Evolutionary conservation across 371 early-diverging fungal species (phyloP).

Genomic region (Dipsacomyces acuminosporus): DNA sequence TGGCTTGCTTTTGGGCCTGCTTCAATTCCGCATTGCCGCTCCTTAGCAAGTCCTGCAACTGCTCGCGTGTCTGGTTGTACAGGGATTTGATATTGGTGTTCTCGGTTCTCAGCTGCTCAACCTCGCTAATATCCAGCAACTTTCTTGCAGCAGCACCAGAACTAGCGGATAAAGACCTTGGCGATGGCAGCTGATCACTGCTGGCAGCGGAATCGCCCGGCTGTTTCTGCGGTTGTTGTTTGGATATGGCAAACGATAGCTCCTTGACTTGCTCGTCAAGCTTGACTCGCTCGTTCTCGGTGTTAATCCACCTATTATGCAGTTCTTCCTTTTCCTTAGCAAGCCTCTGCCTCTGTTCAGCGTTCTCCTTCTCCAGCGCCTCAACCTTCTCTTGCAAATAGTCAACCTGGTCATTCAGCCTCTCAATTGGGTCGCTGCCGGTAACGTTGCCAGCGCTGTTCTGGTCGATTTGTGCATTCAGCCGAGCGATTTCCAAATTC

Average conservation of each 20-base stretch:
- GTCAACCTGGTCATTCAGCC: conserved; percentile 38
- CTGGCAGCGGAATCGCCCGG: too few relatives aligned
- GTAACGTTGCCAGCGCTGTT: neutral
- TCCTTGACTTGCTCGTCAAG: conserved; percentile 3
- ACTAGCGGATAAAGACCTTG: too few relatives aligned
- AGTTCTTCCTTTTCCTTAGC: conserved; percentile 29
- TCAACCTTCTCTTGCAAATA: conserved; percentile 37
- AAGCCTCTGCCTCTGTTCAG: conserved; percentile 25
- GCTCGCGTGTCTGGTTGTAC: conserved; percentile 43
- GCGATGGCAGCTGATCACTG: too few relatives aligned
- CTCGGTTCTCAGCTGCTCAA: conserved; percentile 27
- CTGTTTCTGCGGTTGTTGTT: too few relatives aligned
- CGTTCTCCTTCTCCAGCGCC: conserved; percentile 20
- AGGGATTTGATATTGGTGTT: conserved; percentile 38
- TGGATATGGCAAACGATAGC: neutral
- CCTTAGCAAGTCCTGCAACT: conserved; percentile 34
- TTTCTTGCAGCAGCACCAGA: neutral
- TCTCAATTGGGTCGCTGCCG: conserved; percentile 4
- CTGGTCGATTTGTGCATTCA: conserved; percentile 16
- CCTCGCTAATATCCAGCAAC: neutral
- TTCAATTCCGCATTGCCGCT: conserved; percentile 18
- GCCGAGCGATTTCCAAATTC: conserved; percentile 32
- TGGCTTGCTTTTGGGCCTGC: conserved; percentile 11
- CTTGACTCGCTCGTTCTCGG: conserved; percentile 36
- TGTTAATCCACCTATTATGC: conserved; percentile 30